A percentile compares a stretch with the other conserved stretches of the same genome.
phyloP scores from a whole-genome alignment of 768 basidiomycete species.

The Thelephora aurantiotincta region DNA sequence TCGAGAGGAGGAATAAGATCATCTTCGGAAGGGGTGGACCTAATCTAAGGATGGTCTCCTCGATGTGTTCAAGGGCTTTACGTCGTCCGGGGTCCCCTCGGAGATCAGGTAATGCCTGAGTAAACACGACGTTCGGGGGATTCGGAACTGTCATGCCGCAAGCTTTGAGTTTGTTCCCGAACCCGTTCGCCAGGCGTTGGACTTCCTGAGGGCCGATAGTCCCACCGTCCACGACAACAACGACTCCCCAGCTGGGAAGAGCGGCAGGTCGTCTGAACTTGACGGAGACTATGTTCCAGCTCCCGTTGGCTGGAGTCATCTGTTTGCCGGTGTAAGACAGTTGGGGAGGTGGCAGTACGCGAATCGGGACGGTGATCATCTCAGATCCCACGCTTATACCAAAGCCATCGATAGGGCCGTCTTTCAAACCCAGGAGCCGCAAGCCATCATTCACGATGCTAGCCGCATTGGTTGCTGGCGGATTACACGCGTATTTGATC shows the following conservation, averaged over 20 bases:
- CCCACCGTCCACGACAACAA: constrained; percentile 43
- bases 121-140: constrained; percentile 23
- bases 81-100: constrained; percentile 23
- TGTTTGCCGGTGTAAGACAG: constrained; percentile 38
- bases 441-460: constrained; percentile 48
- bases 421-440: constrained; percentile 33
- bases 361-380: constrained; percentile 52
- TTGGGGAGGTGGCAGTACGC: constrained; percentile 45
- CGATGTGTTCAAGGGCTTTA: constrained; percentile 28
- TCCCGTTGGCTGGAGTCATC: constrained; percentile 36
- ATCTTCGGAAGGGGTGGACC: constrained; percentile 30
- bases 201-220: constrained; percentile 30
- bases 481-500: constrained; percentile 56
- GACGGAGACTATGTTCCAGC: constrained; percentile 67
- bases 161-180: constrained; percentile 35
- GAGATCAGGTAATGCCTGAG: constrained; percentile 19
- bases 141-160: constrained; percentile 44
- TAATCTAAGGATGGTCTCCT: constrained; percentile 17
- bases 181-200: constrained; percentile 30
- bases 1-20: constrained; percentile 56
- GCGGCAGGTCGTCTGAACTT: constrained; percentile 45
- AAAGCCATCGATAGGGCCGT: constrained; percentile 36
- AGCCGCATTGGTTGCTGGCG: constrained; percentile 42
- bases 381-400: constrained; percentile 36
- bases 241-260: constrained; percentile 48